These are phyloP conservation scores for Pelargonium australe DNA, from an alignment of 441 rosid genomes.

Conservation along the genomic window DNA sequence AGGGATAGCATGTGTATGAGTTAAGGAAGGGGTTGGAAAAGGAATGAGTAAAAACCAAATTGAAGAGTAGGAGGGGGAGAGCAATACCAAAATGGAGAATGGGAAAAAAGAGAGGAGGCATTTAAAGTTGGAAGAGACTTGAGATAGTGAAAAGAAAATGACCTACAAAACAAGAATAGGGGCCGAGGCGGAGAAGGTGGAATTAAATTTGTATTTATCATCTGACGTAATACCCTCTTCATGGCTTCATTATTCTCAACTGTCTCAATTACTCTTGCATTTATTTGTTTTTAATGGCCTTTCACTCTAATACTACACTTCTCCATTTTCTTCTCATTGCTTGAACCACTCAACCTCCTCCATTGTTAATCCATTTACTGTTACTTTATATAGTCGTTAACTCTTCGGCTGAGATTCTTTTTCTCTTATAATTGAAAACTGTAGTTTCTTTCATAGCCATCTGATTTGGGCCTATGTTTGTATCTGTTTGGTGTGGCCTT, in stretches of 20 bases:
- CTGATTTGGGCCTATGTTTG: neutral
- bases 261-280: slow-evolving; percentile 94
- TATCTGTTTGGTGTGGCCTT: neutral
- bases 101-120: slow-evolving; percentile 30
- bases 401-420: no score
- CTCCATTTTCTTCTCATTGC: slow-evolving; percentile 40
- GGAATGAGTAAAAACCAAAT: slow-evolving; percentile 18
- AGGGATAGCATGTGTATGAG: slow-evolving; percentile 17
- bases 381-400: no score
- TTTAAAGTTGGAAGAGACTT: slow-evolving; percentile 40
- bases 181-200: slow-evolving; percentile 27
- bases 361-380: no score
- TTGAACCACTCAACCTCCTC: slow-evolving; percentile 39
- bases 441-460: neutral
- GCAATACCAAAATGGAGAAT: slow-evolving; percentile 33
- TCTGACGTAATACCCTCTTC: slow-evolving; percentile 57
- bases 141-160: slow-evolving; percentile 27
- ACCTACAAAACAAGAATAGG: slow-evolving; percentile 15
- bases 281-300: slow-evolving; percentile 78
- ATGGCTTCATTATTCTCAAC: slow-evolving; percentile 80
- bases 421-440: neutral
- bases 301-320: slow-evolving; percentile 46
- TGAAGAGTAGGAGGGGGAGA: slow-evolving; percentile 30
- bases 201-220: slow-evolving; percentile 75
- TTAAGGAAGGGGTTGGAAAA: slow-evolving; percentile 17